These are phyloP conservation scores for Plasmodium billcollinsi DNA, from an alignment of 169 alveolate species.

Conservation along the genomic window DNA sequence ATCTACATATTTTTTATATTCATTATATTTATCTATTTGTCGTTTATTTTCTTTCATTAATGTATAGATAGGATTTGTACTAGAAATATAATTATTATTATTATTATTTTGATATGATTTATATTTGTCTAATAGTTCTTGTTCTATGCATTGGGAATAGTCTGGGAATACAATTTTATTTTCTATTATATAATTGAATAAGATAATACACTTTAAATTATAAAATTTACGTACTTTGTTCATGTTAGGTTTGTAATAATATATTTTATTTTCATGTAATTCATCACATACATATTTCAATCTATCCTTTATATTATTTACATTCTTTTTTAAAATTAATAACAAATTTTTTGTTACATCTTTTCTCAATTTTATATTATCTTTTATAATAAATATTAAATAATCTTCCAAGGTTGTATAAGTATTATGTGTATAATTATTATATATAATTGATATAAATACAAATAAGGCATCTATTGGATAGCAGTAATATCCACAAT, in stretches of 20 bases:
- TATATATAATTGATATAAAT: slow-evolving; percentile 55
- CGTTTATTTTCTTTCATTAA: slow-evolving; percentile 5
- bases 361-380: slow-evolving; percentile 4
- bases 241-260: slow-evolving; percentile 47
- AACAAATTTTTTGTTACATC: slow-evolving; percentile 36
- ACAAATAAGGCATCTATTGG: slow-evolving; percentile 65
- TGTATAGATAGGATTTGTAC: neutral
- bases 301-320: slow-evolving; percentile 51
- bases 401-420: slow-evolving; percentile 60
- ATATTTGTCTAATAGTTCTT: slow-evolving; percentile 52
- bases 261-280: slow-evolving; percentile 21
- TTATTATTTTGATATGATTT: neutral
- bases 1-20: slow-evolving; percentile 41
- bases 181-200: slow-evolving; percentile 63
- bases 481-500: slow-evolving; percentile 45
- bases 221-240: slow-evolving; percentile 54
- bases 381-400: slow-evolving; percentile 22
- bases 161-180: slow-evolving; percentile 58
- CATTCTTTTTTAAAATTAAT: slow-evolving; percentile 45
- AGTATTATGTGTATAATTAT: slow-evolving; percentile 26
- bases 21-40: slow-evolving; percentile 47
- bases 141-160: slow-evolving; percentile 29
- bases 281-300: slow-evolving; percentile 53
- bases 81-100: too few relatives aligned
- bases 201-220: slow-evolving; percentile 57